A percentile compares a stretch with the other conserved stretches of the same genome.
Conservation (phyloP, 495 filamentous ascomycete genomes). For the Eremomyces bilateralis region DNA sequence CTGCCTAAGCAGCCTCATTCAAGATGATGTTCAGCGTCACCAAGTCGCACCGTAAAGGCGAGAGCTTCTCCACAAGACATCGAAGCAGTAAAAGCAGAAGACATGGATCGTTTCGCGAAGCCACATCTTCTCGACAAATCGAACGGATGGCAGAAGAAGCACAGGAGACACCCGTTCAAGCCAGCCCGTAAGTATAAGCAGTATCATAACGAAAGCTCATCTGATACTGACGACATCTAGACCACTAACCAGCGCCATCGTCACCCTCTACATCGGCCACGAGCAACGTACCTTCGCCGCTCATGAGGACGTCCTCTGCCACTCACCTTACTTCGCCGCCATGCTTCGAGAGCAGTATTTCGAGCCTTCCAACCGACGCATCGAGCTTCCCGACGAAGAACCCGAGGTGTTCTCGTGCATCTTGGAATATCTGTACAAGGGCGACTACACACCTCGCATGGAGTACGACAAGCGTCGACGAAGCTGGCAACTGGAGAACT, state of each 20-base stretch:
- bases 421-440: slow-evolving; percentile 85
- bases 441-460: slow-evolving; percentile 54
- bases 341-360: slow-evolving; percentile 39
- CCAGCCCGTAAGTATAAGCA: too few relatives aligned
- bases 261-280: slow-evolving; percentile 59
- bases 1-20: too few relatives aligned
- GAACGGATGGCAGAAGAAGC: too few relatives aligned
- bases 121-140: too few relatives aligned
- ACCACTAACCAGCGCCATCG: slow-evolving; percentile 39
- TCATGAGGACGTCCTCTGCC: slow-evolving; percentile 63
- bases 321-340: slow-evolving; percentile 45
- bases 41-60: too few relatives aligned
- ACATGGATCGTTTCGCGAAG: too few relatives aligned
- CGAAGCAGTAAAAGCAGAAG: too few relatives aligned
- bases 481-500: slow-evolving; percentile 19
- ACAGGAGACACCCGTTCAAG: too few relatives aligned
- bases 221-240: slow-evolving; percentile 7
- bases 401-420: slow-evolving; percentile 80
- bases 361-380: slow-evolving; percentile 40
- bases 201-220: too few relatives aligned
- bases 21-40: too few relatives aligned
- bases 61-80: too few relatives aligned
- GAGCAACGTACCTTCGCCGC: slow-evolving; percentile 73
- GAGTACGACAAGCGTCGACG: slow-evolving; percentile 20
- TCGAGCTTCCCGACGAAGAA: slow-evolving; percentile 64